Conservation (phyloP, 2,329 filamentous ascomycete genomes). For the Aspergillus sp. region DNA sequence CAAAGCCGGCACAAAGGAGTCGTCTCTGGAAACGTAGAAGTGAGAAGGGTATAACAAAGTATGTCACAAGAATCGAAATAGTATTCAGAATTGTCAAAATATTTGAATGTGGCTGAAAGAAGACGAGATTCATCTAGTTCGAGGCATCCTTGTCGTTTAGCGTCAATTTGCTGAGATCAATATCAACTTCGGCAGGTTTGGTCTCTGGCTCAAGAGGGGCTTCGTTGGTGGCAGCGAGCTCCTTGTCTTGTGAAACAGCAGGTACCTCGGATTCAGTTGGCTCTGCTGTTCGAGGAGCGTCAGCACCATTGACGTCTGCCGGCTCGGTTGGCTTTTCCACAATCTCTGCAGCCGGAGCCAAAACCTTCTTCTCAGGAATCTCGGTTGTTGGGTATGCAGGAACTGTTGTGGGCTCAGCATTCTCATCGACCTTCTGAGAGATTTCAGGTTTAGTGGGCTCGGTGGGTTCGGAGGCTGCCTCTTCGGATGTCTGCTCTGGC, state of each 20-base stretch:
- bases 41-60: slow-evolving; percentile 20
- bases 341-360: background rate
- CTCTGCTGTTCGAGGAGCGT: background rate
- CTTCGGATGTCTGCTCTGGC: background rate
- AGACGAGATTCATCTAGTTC: slow-evolving; percentile 4
- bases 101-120: background rate
- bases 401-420: slow-evolving; percentile 10
- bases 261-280: slow-evolving; percentile 3
- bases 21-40: slow-evolving; percentile 12
- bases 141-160: slow-evolving; percentile 15
- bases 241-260: background rate
- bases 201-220: background rate
- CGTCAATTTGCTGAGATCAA: slow-evolving; percentile 26
- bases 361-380: background rate
- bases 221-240: slow-evolving; percentile 7
- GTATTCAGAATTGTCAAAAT: background rate
- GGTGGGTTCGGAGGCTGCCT: background rate
- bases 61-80: slow-evolving; percentile 17
- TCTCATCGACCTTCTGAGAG: slow-evolving; percentile 6
- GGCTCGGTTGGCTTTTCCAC: background rate
- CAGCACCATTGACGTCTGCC: background rate
- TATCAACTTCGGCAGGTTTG: slow-evolving; percentile 22
- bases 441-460: background rate
- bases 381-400: slow-evolving; percentile 1
- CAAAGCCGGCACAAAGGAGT: slow-evolving; percentile 4